Conservation (phyloP, 1,139 yeast genomes). For the Yamadazyma atlantica region DNA sequence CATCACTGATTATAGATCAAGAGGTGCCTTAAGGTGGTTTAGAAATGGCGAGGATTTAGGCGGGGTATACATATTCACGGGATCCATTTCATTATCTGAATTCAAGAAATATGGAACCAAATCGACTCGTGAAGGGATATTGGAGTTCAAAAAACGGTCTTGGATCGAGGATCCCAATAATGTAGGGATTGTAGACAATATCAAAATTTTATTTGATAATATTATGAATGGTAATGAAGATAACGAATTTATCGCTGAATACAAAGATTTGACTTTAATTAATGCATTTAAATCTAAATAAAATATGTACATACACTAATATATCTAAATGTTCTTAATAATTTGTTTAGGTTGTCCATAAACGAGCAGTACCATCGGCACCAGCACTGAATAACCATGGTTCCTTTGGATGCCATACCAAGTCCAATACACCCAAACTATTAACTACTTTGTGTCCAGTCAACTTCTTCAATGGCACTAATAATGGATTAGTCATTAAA, state of each 20-base stretch:
- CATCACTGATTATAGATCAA: conserved; percentile 25
- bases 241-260: conserved; percentile 22
- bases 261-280: conserved; percentile 7
- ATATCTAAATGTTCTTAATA: background rate
- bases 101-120: conserved; percentile 24
- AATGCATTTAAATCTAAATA: conserved; percentile 10
- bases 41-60: conserved; percentile 28
- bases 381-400: conserved; percentile 99
- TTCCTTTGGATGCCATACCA: conserved; percentile 96
- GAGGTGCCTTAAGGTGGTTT: conserved; percentile 44
- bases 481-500: conserved; percentile 88
- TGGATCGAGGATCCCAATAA: conserved; percentile 42
- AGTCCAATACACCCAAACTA: conserved; percentile 85
- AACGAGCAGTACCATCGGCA: conserved; percentile 93
- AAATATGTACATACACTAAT: conserved; percentile 5
- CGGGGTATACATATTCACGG: conserved; percentile 45
- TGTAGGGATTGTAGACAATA: conserved; percentile 46
- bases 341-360: conserved; percentile 75
- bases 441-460: conserved; percentile 84
- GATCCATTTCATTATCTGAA: conserved; percentile 27
- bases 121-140: conserved; percentile 41
- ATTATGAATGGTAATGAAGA: conserved; percentile 24
- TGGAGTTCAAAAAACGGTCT: conserved; percentile 43
- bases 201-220: conserved; percentile 28
- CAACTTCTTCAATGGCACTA: conserved; percentile 93